Base-by-base conservation (phyloP, 192 early-diverging fungal species). In the Lobosporangium transversale region DNA sequence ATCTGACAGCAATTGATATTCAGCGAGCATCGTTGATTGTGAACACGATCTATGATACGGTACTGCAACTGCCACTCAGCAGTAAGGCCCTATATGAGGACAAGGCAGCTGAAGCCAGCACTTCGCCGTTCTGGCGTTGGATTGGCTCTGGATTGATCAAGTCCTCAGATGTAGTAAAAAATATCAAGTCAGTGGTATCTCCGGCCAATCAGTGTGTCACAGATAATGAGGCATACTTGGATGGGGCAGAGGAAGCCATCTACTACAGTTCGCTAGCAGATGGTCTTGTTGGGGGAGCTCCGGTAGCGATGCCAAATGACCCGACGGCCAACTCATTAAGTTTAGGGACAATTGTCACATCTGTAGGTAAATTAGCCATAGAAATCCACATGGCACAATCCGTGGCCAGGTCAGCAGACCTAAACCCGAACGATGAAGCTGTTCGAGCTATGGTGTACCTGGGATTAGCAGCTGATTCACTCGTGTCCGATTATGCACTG, bases 41-140 rank as follows among this genome's bases (percentile, higher is more conserved):
- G 5, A 65, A 73, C 9, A 65, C 70, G 1, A 73, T 73, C 31
- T 73, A 73, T 48, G 70, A 73, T 26, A 53, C 70, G 0, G 70
- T 73, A 23, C 44, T 58, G 3, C 23, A 52, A 33, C 45, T 73
- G 8, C 55, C 62, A 17, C 20, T 55, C 23, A 49, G 54, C 23
- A 53, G 43, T 35, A 63, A 64, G 62, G 70, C 26, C 9, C 58
- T 33, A 0, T 55, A 48, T 27, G 26, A 64, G 5, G 24, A 12
- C 36, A 24, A 53, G 37, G n/a, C n/a, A n/a, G n/a, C n/a, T n/a
- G n/a, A n/a, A n/a, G n/a, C n/a, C n/a, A n/a, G n/a, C n/a, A n/a
- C n/a, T n/a, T 64, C 52, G 10, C 14, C 51, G 12, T 42, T 64
- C 50, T 64, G 62, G 70, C 54, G 62, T 12, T 30, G 42, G 7